Conservation (phyloP, 192 early-diverging fungal species). For the Cetraspora pellucida region DNA sequence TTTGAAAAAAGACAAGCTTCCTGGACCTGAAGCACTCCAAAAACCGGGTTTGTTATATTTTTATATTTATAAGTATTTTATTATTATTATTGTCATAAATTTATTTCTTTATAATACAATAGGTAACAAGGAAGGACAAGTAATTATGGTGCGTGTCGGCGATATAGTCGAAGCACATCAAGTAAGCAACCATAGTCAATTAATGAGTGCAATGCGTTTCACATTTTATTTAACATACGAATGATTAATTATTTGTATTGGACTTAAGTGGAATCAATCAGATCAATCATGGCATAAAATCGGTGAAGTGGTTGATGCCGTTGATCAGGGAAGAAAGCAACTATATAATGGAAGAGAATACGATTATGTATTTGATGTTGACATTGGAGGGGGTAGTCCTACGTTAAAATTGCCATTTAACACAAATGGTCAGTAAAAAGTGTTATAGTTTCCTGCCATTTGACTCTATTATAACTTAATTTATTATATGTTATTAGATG, state of each 20-base stretch:
- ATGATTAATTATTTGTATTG: not conserved
- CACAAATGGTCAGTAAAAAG: conserved; percentile 54
- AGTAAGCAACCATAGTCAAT: conserved; percentile 20
- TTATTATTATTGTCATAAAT: not conserved
- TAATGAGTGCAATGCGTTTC: not conserved
- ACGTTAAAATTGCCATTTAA: conserved; percentile 95
- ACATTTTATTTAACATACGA: not conserved
- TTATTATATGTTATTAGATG: conserved; percentile 59
- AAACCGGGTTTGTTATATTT: conserved; percentile 58
- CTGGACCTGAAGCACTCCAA: conserved; percentile 74
- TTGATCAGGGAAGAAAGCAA: conserved; percentile 75
- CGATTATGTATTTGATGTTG: conserved; percentile 98
- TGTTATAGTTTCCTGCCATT: not conserved
- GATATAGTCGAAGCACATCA: conserved; percentile 83
- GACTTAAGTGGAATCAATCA: conserved; percentile 64
- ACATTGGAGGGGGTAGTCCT: conserved; percentile 79
- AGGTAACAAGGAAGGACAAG: conserved; percentile 81
- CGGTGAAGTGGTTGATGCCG: conserved; percentile 92
- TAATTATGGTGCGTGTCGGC: conserved; percentile 83
- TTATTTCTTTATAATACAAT: not conserved
- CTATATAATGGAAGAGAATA: conserved; percentile 87
- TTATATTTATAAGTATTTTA: conserved; percentile 16
- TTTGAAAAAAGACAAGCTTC: conserved; percentile 79
- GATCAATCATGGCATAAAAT: conserved; percentile 78
- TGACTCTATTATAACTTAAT: not conserved